A percentile compares a stretch with the other conserved stretches of the same genome.
These are phyloP conservation scores for Penicillium nordicum DNA, from an alignment of 2,329 filamentous ascomycete species.

Conservation along the genomic window DNA sequence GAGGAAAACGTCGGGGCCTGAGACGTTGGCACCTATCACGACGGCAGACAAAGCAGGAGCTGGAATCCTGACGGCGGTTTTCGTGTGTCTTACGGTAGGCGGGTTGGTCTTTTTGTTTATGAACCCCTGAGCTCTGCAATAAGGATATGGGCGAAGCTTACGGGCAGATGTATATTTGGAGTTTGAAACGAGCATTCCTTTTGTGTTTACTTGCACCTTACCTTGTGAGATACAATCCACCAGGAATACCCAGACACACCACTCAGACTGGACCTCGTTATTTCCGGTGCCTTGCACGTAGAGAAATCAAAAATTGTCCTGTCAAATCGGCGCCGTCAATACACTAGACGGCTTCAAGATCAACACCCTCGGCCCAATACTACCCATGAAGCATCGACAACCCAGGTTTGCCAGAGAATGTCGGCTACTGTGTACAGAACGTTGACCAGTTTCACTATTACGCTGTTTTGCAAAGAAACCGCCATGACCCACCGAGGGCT, in stretches of 20 bases:
- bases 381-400: background rate
- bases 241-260: no score
- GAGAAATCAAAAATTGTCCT: background rate
- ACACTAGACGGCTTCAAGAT: background rate
- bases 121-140: background rate
- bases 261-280: no score
- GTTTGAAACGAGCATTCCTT: background rate
- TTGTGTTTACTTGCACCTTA: background rate
- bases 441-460: no score
- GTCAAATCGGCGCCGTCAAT: background rate
- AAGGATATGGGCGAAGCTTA: background rate
- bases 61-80: background rate
- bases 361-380: background rate
- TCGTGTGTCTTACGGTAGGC: background rate
- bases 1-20: no score
- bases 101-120: background rate
- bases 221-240: background rate
- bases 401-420: no score
- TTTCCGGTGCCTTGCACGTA: background rate
- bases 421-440: no score
- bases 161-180: background rate
- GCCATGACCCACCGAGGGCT: no score
- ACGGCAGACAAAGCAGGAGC: slow-evolving; percentile 3
- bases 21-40: background rate
- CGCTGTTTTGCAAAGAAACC: no score